These are phyloP conservation scores for Lolium multiflorum DNA, from an alignment of 176 grass and related monocot species.

Conservation along the genomic window DNA sequence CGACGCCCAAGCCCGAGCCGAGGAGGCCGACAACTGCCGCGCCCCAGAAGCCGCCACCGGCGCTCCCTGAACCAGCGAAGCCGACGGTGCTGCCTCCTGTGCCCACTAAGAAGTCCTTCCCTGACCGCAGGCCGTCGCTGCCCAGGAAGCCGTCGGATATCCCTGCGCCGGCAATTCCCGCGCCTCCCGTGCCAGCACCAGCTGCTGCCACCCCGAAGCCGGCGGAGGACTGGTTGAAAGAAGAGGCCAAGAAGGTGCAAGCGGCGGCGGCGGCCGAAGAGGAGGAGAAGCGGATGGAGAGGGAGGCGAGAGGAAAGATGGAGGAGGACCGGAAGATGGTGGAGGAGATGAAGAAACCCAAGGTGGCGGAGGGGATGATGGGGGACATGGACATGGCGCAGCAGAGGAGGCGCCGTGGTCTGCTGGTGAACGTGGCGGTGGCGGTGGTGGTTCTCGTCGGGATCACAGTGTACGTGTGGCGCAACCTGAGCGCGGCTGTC, in stretches of 20 bases:
- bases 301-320: constrained; percentile 13
- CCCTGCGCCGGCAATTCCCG: not conserved
- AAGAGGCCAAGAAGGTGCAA: not conserved
- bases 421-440: constrained; percentile 69
- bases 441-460: constrained; percentile 59
- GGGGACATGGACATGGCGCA: not conserved
- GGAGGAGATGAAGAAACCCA: not conserved
- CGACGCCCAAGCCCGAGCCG: not conserved
- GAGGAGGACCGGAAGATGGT: constrained; percentile 8
- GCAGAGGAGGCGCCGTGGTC: constrained; percentile 12
- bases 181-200: not conserved
- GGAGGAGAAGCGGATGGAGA: constrained; percentile 17
- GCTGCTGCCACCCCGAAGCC: not conserved
- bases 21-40: not conserved
- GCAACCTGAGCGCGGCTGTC: constrained; percentile 33
- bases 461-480: constrained; percentile 61
- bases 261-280: not conserved
- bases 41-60: not conserved
- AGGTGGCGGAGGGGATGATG: not conserved
- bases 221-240: constrained; percentile 2
- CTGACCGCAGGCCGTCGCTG: constrained; percentile 21
- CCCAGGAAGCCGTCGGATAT: not conserved
- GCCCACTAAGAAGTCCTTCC: not conserved
- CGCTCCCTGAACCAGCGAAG: not conserved
- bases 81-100: not conserved